phyloP scores from a whole-genome alignment of 371 early-diverging fungal genomes.

The Rhizopus arrhizus region DNA sequence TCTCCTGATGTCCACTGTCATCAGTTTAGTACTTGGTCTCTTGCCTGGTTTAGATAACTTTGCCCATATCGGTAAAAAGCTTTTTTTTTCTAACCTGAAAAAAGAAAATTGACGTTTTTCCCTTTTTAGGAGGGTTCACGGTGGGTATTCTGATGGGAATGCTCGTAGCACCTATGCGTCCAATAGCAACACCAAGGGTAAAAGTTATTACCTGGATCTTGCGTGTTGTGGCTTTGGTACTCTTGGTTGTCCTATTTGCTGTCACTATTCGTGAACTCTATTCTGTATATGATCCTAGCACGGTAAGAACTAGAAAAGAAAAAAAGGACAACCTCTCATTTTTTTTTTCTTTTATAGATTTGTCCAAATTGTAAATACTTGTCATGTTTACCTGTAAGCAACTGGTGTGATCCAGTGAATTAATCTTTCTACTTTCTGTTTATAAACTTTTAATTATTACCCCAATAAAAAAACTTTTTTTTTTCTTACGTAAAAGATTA shows the following conservation, averaged over 20 bases:
- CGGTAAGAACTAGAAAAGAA: conserved; percentile 27
- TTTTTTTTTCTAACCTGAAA: conserved; percentile 41
- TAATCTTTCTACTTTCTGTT: neutral
- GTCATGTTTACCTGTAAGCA: conserved; percentile 43
- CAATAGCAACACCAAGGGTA: conserved; percentile 38
- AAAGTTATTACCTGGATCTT: conserved; percentile 44
- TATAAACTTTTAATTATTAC: neutral
- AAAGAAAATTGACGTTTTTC: conserved; percentile 31
- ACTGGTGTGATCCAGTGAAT: conserved; percentile 34
- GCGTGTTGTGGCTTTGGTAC: conserved; percentile 39
- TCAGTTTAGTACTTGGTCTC: conserved; percentile 73
- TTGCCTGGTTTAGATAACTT: conserved; percentile 81
- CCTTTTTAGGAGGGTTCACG: conserved; percentile 53
- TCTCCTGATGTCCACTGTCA: conserved; percentile 59
- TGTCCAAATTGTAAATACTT: conserved; percentile 52
- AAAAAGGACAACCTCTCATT: conserved; percentile 7
- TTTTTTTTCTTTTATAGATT: conserved; percentile 34
- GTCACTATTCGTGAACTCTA: conserved; percentile 54
- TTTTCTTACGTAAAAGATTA: neutral
- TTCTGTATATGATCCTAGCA: conserved; percentile 38
- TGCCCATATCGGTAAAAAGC: conserved; percentile 62
- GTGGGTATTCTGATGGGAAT: conserved; percentile 58
- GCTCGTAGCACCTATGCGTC: conserved; percentile 51
- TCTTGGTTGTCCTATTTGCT: conserved; percentile 44
- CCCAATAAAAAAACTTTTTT: neutral